phyloP scores from a whole-genome alignment of 257 asterid species.

The Solanum phureja region DNA sequence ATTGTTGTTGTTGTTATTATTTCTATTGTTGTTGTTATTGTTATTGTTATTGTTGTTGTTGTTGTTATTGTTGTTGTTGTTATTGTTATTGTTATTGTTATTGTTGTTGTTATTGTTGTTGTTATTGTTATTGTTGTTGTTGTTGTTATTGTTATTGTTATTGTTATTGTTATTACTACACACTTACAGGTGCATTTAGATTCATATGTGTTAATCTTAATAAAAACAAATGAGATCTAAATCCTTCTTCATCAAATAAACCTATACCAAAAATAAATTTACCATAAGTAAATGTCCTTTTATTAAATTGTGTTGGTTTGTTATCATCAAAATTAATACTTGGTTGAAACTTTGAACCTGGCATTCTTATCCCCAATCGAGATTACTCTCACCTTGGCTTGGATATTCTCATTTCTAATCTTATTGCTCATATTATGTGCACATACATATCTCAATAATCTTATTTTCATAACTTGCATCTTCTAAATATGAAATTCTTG shows the following conservation, averaged over 20 bases:
- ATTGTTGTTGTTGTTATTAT: too few species aligned
- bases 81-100: rapidly evolving
- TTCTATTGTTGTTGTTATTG: too few species aligned
- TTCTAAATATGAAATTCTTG: neutral
- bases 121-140: too few species aligned
- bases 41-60: too few species aligned
- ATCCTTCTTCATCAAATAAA: neutral
- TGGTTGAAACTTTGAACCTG: neutral
- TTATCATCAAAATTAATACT: neutral
- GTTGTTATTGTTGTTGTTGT: too few species aligned
- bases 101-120: too few species aligned
- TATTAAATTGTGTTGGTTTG: neutral
- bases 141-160: too few species aligned
- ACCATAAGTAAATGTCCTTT: neutral
- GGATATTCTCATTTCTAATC: neutral
- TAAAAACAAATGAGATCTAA: neutral
- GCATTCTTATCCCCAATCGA: neutral
- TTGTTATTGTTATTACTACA: too few species aligned
- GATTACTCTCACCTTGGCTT: neutral
- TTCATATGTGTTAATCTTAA: too few species aligned
- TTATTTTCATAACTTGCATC: neutral
- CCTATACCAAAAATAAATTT: neutral
- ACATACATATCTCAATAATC: neutral
- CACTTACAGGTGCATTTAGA: too few species aligned
- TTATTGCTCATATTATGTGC: neutral